Conservation (phyloP, 345 rosid genomes). For the Turnera subulata region DNA sequence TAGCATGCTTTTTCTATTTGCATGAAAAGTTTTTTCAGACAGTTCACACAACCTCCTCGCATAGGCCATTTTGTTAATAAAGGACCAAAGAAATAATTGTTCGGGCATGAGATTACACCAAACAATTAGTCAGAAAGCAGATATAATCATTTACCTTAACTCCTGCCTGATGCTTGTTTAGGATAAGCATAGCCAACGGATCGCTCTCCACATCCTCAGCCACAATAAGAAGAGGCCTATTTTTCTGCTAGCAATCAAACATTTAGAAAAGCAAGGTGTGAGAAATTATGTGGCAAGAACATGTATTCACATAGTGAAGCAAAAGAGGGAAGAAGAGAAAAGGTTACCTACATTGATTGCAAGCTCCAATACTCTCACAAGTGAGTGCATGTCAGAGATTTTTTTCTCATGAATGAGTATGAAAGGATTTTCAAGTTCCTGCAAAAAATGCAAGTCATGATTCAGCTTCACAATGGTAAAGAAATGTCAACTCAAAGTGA, state of each 20-base stretch:
- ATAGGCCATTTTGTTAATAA: too few relatives aligned
- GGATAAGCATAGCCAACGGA: slow-evolving; percentile 69
- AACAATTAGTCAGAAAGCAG: slow-evolving; percentile 7
- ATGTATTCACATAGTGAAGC: not conserved
- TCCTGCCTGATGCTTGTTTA: slow-evolving; percentile 83
- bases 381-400: slow-evolving; percentile 66
- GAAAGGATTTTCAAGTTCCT: slow-evolving; percentile 93
- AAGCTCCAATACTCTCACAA: slow-evolving; percentile 69
- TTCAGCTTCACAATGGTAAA: too few relatives aligned
- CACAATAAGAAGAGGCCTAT: slow-evolving; percentile 70
- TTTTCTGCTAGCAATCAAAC: slow-evolving; percentile 39
- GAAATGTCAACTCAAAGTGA: too few relatives aligned
- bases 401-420: slow-evolving; percentile 87
- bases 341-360: slow-evolving; percentile 46
- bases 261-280: slow-evolving; percentile 18
- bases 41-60: too few relatives aligned
- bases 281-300: slow-evolving; percentile 4
- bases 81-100: too few relatives aligned
- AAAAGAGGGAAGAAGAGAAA: not conserved
- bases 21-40: too few relatives aligned
- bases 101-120: not conserved
- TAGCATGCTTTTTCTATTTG: too few relatives aligned
- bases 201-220: slow-evolving; percentile 91
- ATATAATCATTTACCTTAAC: slow-evolving; percentile 46
- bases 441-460: too few relatives aligned